phyloP scores from a whole-genome alignment of 1,284 basidiomycete genomes.

The Cutaneotrichosporon sp. region DNA sequence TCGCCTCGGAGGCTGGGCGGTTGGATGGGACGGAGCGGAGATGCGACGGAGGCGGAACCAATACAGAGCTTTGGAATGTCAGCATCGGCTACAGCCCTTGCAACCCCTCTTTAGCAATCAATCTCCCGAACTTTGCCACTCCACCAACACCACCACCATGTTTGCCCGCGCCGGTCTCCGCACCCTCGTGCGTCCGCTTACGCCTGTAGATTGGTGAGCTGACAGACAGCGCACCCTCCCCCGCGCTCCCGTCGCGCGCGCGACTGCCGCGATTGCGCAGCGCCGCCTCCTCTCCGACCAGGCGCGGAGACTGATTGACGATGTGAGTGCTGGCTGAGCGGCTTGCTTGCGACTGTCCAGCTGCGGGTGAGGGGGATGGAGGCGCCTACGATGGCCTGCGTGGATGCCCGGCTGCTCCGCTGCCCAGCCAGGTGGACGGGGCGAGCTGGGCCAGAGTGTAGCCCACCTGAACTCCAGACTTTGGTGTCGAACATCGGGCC shows the following conservation, averaged over 20 bases:
- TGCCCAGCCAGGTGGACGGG: no score
- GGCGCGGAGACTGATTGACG: slow-evolving; percentile 57
- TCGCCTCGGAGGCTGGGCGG: no score
- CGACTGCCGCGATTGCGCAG: slow-evolving; percentile 37
- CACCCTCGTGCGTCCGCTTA: slow-evolving; percentile 35
- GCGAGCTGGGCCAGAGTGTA: no score
- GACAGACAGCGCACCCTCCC: slow-evolving; percentile 48
- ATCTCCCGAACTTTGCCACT: slow-evolving; percentile 8
- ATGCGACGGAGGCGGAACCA: slow-evolving; percentile 13
- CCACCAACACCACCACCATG: slow-evolving; percentile 26
- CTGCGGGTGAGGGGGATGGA: slow-evolving; percentile 34
- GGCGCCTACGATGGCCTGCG: no score
- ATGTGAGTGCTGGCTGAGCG: slow-evolving; percentile 36
- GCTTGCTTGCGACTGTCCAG: no score
- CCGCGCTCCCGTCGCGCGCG: slow-evolving; percentile 39
- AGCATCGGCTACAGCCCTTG: not conserved
- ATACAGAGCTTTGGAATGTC: not conserved
- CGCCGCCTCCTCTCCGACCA: slow-evolving; percentile 54
- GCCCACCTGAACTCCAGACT: no score
- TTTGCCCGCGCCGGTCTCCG: slow-evolving; percentile 50
- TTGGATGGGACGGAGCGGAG: no score
- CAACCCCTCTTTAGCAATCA: not conserved
- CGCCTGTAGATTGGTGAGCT: slow-evolving; percentile 20
- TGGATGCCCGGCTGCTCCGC: no score
- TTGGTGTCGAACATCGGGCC: no score